Conservation (phyloP, 73 alveolate genomes). For the Paramecium biaurelia region DNA sequence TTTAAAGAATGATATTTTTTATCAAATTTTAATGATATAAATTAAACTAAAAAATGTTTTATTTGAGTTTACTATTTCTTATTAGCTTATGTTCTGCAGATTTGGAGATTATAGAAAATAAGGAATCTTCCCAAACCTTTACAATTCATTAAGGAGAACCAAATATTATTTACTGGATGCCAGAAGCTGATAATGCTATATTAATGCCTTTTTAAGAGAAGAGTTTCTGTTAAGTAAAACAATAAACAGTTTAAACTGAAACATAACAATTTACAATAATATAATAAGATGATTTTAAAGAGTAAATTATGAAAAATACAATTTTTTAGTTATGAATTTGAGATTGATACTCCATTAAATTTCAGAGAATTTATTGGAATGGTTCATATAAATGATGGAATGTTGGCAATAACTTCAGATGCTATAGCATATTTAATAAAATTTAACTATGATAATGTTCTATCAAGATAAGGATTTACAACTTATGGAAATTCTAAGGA, state of each 20-base stretch:
- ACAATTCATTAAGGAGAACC: background rate
- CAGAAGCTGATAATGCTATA: background rate
- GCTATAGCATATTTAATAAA: background rate
- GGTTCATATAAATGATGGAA: slow-evolving; percentile 30
- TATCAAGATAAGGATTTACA: background rate
- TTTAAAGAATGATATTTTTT: background rate
- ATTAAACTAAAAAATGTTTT: background rate
- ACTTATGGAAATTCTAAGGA: background rate
- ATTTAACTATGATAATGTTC: slow-evolving; percentile 1
- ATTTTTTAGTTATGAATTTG: slow-evolving; percentile 24
- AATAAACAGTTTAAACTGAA: background rate
- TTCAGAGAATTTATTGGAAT: slow-evolving; percentile 24
- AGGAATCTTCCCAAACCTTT: background rate
- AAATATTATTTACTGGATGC: background rate
- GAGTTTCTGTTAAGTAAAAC: background rate
- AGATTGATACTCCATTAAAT: slow-evolving; percentile 35
- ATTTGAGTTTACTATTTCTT: background rate
- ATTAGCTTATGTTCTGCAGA: background rate
- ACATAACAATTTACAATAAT: background rate
- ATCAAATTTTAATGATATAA: background rate
- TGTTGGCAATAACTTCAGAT: slow-evolving; percentile 34
- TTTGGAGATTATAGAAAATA: background rate
- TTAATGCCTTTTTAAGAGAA: background rate
- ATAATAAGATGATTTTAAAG: background rate
- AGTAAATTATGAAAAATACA: background rate